Percentiles rank a stretch among this genome's conserved stretches.
These are phyloP conservation scores for Pythium aquatile DNA, from an alignment of 352 stramenopile species.

Conservation along the genomic window DNA sequence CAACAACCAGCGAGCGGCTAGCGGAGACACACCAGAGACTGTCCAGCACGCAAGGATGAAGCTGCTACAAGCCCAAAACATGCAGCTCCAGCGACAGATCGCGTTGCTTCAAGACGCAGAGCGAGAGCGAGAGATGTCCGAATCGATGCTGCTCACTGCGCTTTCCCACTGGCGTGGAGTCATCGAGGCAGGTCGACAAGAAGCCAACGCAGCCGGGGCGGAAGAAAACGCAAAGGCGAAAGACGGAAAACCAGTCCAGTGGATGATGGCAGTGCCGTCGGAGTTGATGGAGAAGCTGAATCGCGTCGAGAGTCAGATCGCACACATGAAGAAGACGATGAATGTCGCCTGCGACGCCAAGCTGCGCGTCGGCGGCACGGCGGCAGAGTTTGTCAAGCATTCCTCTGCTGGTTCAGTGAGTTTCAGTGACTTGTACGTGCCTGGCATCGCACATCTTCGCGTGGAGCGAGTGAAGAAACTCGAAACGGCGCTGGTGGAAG, in stretches of 20 bases:
- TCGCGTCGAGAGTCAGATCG: slow-evolving; percentile 24
- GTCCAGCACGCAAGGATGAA: slow-evolving; percentile 29
- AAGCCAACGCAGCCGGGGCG: slow-evolving; percentile 43
- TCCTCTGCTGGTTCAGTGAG: background rate
- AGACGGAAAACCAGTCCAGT: slow-evolving; percentile 25
- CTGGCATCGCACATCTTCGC: slow-evolving; percentile 19
- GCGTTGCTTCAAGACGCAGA: slow-evolving; percentile 42
- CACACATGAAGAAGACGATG: slow-evolving; percentile 18
- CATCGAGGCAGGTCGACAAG: slow-evolving; percentile 38
- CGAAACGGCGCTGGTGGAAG: slow-evolving; percentile 5
- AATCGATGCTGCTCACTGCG: slow-evolving; percentile 36
- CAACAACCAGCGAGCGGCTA: slow-evolving; percentile 16
- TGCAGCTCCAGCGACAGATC: slow-evolving; percentile 59
- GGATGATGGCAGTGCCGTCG: slow-evolving; percentile 26
- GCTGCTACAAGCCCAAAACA: slow-evolving; percentile 54
- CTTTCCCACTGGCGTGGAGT: slow-evolving; percentile 43
- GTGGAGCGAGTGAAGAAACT: slow-evolving; percentile 22
- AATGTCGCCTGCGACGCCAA: slow-evolving; percentile 15
- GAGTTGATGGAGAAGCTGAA: slow-evolving; percentile 20
- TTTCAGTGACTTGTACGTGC: slow-evolving; percentile 16
- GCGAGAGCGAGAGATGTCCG: slow-evolving; percentile 31
- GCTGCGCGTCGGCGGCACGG: slow-evolving; percentile 18
- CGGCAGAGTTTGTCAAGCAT: slow-evolving; percentile 19
- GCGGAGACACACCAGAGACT: background rate
- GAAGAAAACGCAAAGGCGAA: slow-evolving; percentile 22